Conservation (phyloP, 1,284 basidiomycete genomes). For the Cutaneotrichosporon cavernicola region DNA sequence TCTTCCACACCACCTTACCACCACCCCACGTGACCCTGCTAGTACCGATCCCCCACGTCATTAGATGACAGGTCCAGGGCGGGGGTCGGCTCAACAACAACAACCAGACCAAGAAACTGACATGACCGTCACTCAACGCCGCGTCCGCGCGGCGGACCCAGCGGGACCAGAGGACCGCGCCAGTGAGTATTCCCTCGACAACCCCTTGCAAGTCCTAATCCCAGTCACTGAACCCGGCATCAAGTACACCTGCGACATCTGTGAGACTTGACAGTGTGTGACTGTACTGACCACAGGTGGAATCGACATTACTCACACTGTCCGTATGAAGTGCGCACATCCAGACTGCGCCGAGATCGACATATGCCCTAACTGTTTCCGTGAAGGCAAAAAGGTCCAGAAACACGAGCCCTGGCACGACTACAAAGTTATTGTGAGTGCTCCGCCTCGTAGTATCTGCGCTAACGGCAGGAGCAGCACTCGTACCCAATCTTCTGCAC, state of each 20-base stretch:
- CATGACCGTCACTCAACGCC: slow-evolving; percentile 52
- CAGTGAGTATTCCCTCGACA: slow-evolving; percentile 26
- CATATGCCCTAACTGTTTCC: slow-evolving; percentile 86
- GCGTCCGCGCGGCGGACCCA: slow-evolving; percentile 40
- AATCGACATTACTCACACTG: slow-evolving; percentile 68
- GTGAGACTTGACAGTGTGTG: slow-evolving; percentile 18
- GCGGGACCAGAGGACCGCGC: slow-evolving; percentile 40
- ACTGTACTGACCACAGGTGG: slow-evolving; percentile 16
- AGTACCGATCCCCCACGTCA: background rate
- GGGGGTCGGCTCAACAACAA: slow-evolving; percentile 3
- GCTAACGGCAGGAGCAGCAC: slow-evolving; percentile 72
- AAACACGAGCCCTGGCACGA: slow-evolving; percentile 84
- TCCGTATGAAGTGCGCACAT: slow-evolving; percentile 87
- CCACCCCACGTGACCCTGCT: background rate
- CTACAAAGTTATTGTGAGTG: slow-evolving; percentile 84
- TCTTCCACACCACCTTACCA: background rate
- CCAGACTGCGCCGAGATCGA: slow-evolving; percentile 78
- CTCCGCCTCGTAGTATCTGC: background rate
- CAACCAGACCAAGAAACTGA: background rate
- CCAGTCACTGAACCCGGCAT: slow-evolving; percentile 47
- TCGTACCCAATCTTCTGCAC: slow-evolving; percentile 92
- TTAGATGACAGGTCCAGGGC: background rate
- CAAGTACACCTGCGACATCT: slow-evolving; percentile 54
- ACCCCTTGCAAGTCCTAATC: background rate
- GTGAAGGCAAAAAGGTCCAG: slow-evolving; percentile 82